Base-by-base conservation (phyloP, 23 red algal genomes). In the Pyropia haitanensis region DNA sequence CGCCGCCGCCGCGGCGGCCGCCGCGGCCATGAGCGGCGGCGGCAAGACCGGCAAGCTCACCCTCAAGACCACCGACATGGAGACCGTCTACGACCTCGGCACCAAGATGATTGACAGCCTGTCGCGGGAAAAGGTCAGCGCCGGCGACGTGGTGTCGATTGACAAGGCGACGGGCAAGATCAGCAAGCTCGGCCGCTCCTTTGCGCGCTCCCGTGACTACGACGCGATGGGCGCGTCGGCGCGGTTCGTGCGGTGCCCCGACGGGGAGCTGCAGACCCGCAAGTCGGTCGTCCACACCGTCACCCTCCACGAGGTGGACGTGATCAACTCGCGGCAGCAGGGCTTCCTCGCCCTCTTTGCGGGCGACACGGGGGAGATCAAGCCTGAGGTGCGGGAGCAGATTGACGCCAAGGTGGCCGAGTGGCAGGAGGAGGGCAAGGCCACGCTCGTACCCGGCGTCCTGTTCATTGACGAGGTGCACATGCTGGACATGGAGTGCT, bases 11-110 rank as follows among this genome's bases (percentile, higher is more conserved):
- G 39, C 81, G 9, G 46, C 56, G 29, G 65, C 70, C 3, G 55
- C 21, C 7, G 55, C 21, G 0, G 50, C 71, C 18, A 63, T 63
- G 60, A 49, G 55, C 28, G 71, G 72, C 32, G 67, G 79, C 19
- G 54, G 68, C 4, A 85, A 84, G 21, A 94, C 61, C 49, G 90
- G 81, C 22, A 95, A 95, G 52, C 66, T 98, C 15, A 89, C 85
- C 29, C 77, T 98, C 70, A 98, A 98, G 70, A 98, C 94, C 5
- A 98, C 94, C 24, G 94, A 98, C 27, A 98, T 98, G 94, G 94
- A 98, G 66, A 98, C 84, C 29, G 75, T 98, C 49, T 98, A 98
- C 65, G 94, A 98, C 52, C 67, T 98, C 14, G 94, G 94, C 27
- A 71, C 61, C 31, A 90, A 90, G 59, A 98, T 98, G 94, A 88